Conservation (phyloP, 2,329 filamentous ascomycete genomes). For the Myriangium duriaei region DNA sequence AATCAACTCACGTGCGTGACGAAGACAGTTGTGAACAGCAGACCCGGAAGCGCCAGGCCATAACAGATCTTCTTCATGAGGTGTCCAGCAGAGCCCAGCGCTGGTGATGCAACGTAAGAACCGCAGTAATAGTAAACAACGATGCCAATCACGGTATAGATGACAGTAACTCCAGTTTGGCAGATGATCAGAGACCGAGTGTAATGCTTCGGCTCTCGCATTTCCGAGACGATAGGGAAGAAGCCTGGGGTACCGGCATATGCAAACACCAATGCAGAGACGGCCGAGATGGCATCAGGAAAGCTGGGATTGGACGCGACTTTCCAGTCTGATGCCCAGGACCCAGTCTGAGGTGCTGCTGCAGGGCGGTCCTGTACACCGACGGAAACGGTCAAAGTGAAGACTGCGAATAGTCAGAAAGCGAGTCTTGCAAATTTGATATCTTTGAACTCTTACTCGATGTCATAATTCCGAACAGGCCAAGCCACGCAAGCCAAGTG, state of each 20-base stretch:
- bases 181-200: conserved; percentile 22
- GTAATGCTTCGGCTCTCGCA: conserved; percentile 25
- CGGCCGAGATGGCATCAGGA: conserved; percentile 19
- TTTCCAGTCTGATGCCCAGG: conserved; percentile 17
- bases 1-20: conserved; percentile 14
- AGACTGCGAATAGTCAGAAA: conserved; percentile 13
- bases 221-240: conserved; percentile 28
- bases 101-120: conserved; percentile 34
- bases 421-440: conserved; percentile 9
- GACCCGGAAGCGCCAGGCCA: conserved; percentile 21
- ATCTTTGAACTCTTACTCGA: conserved; percentile 16
- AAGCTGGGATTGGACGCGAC: conserved; percentile 21
- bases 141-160: conserved; percentile 27
- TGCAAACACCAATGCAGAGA: conserved; percentile 26
- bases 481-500: conserved; percentile 26
- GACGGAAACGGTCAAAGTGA: conserved; percentile 24
- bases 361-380: conserved; percentile 24
- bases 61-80: conserved; percentile 35
- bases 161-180: conserved; percentile 13
- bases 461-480: conserved; percentile 17
- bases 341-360: conserved; percentile 16
- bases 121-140: conserved; percentile 38
- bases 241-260: conserved; percentile 28
- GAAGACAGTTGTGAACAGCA: conserved; percentile 15
- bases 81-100: conserved; percentile 33